A percentile compares a stretch with the other conserved stretches of the same genome.
Evolutionary conservation across 306 rosid genomes (phyloP).

Genomic region (Betula pendula): DNA sequence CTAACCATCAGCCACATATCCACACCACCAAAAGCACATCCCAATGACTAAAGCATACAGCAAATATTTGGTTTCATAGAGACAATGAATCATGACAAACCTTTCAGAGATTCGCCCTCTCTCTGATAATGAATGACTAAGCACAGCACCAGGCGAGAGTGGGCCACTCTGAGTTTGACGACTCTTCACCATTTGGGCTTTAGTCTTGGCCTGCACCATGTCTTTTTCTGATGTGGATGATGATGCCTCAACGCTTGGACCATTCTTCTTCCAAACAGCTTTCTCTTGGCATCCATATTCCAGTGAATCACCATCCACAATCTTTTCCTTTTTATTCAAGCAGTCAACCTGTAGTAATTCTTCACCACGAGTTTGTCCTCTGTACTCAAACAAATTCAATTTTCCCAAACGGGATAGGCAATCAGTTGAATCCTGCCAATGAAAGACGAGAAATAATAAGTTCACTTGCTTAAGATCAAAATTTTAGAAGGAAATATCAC

Average conservation of each 20-base stretch:
- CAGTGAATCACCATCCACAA: slow-evolving; percentile 41
- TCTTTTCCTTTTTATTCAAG: slow-evolving; percentile 44
- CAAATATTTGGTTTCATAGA: slow-evolving; percentile 7
- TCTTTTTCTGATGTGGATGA: slow-evolving; percentile 53
- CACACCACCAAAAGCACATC: slow-evolving; percentile 2
- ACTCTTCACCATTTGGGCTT: slow-evolving; percentile 48
- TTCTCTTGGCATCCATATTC: slow-evolving; percentile 52
- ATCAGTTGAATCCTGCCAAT: slow-evolving; percentile 53
- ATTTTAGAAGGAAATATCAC: slow-evolving; percentile 5
- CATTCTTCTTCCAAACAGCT: slow-evolving; percentile 48
- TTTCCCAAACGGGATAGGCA: slow-evolving; percentile 46
- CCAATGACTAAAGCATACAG: slow-evolving; percentile 10
- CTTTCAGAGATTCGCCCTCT: slow-evolving; percentile 60
- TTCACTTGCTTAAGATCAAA: neutral
- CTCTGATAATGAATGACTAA: slow-evolving; percentile 69
- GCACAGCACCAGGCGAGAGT: slow-evolving; percentile 62
- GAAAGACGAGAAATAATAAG: slow-evolving; percentile 10
- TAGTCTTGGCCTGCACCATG: slow-evolving; percentile 42
- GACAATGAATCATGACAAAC: slow-evolving; percentile 32
- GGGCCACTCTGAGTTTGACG: slow-evolving; percentile 94
- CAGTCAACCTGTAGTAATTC: slow-evolving; percentile 43
- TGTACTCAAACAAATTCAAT: slow-evolving; percentile 48
- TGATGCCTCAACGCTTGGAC: slow-evolving; percentile 44
- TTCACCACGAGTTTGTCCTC: slow-evolving; percentile 42
- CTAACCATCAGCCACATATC: slow-evolving; percentile 20